Evolutionary conservation across 768 basidiomycete species (phyloP), one percentile per base, ranked within the genome.

Genomic region (Leucocoprinus leucothites): DNA sequence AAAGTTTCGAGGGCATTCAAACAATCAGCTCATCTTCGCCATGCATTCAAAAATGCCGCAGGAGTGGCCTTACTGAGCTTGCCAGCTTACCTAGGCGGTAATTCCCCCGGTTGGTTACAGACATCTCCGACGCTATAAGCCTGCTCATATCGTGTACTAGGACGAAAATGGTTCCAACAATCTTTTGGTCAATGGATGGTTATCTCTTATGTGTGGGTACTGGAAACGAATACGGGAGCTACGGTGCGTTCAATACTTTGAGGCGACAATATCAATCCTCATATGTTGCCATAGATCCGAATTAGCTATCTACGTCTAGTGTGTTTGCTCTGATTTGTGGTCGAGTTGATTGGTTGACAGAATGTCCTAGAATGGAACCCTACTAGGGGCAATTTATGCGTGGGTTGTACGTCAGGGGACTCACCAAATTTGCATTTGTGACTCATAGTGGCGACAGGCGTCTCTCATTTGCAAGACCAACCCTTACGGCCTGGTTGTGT

Each of bases 211-310:
- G 64, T 80, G 1, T 80, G 77, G 77, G 77, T 81, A 4, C 65
- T 80, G 28, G 77, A 79, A 60, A 78, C 77, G 7, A 81, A 76
- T 56, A 77, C 75, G 0, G 79, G 78, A n/a, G 78, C 79, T 38
- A 80, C 78, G 6, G 68, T 67, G 25, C 48, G 65, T 43, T 1
- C 19, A 13, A n/a, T 13, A 11, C 9, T 5, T 26, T 28, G 8
- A 16, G 4, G 16, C 22, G 16, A 21, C 36, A 9, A 9, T 2
- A 18, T 16, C 7, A 9, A 7, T 19, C 9, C 11, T 28, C 25
- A 24, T n/a, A 21, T 21, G 1, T 18, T 14, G 28, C 1, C 19
- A 31, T 14, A 52, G 42, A 34, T 34, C 13, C 42, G 51, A 44
- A 18, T 52, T 14, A 21, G 41, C 8, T 44, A 44, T 22, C 28